Percentiles rank a stretch among this genome's conserved stretches.
Conservation (phyloP, 75 land plant genomes). For the Gnetum montanum region DNA sequence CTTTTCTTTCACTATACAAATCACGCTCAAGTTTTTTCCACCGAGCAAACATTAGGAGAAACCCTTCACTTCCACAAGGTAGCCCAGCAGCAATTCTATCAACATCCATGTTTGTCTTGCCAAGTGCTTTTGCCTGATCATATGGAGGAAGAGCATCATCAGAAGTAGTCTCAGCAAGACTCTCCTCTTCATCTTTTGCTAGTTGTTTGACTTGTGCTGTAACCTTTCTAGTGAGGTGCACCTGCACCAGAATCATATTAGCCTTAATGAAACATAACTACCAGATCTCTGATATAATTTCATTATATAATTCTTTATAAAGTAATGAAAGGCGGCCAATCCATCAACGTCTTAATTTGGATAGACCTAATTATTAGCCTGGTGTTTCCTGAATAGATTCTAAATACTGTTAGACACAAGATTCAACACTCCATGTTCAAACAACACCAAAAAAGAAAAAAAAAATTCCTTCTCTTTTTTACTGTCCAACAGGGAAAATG, state of each 20-base stretch:
- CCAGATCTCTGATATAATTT: too few relatives aligned
- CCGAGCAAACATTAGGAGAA: constrained; percentile 97
- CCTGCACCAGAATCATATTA: constrained; percentile 44
- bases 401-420: too few relatives aligned
- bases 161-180: constrained; percentile 45
- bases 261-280: too few relatives aligned
- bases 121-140: constrained; percentile 97
- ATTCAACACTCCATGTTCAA: too few relatives aligned
- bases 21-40: constrained; percentile 99
- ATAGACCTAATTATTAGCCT: too few relatives aligned
- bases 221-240: constrained; percentile 69
- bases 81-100: constrained; percentile 96
- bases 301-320: too few relatives aligned
- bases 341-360: too few relatives aligned
- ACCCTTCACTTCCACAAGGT: constrained; percentile 99
- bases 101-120: constrained; percentile 93
- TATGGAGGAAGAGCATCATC: constrained; percentile 81
- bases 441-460: too few relatives aligned
- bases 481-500: not conserved
- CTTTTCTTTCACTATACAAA: constrained; percentile 92
- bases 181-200: constrained; percentile 89
- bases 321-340: too few relatives aligned
- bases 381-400: too few relatives aligned
- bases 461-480: too few relatives aligned
- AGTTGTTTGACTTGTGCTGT: constrained; percentile 89